Conservation (phyloP, 2,329 filamentous ascomycete genomes). For the Penicillium sp. region DNA sequence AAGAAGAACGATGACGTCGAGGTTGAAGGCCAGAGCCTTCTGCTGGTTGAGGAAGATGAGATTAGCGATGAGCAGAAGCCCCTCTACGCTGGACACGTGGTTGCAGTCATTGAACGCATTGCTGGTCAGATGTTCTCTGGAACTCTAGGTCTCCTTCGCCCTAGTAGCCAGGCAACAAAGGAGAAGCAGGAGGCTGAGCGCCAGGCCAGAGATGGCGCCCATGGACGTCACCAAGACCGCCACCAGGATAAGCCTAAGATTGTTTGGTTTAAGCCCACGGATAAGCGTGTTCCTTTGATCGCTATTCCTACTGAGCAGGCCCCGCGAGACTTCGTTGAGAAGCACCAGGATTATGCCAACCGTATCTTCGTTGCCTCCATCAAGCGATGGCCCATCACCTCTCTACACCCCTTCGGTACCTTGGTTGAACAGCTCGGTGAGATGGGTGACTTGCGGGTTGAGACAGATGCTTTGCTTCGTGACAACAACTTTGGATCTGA, state of each 20-base stretch:
- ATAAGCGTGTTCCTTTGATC: slow-evolving; percentile 97
- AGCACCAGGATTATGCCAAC: slow-evolving; percentile 95
- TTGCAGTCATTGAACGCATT: slow-evolving; percentile 95
- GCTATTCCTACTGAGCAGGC: slow-evolving; percentile 98
- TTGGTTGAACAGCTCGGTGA: slow-evolving; percentile 94
- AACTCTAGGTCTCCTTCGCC: slow-evolving; percentile 87
- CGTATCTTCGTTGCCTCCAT: slow-evolving; percentile 99
- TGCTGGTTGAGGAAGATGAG: slow-evolving; percentile 96
- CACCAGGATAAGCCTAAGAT: slow-evolving; percentile 98
- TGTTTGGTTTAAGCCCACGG: slow-evolving; percentile 99
- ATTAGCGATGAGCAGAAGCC: slow-evolving; percentile 99
- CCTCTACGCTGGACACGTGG: slow-evolving; percentile 92
- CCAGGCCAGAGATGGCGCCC: slow-evolving; percentile 79
- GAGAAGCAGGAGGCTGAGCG: slow-evolving; percentile 99
- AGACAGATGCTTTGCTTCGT: slow-evolving; percentile 92
- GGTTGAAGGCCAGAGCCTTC: slow-evolving; percentile 93
- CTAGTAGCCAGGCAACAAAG: slow-evolving; percentile 97
- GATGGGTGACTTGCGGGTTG: slow-evolving; percentile 96
- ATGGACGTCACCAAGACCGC: slow-evolving; percentile 74
- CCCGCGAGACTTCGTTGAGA: slow-evolving; percentile 95
- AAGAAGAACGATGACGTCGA: slow-evolving; percentile 99
- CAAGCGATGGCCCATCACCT: slow-evolving; percentile 99
- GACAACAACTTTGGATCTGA: slow-evolving; percentile 99
- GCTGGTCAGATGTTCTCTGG: slow-evolving; percentile 99
- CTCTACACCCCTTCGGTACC: slow-evolving; percentile 97